Percentiles rank a stretch among this genome's conserved stretches.
These are phyloP conservation scores for Gossypium lobatum DNA, from an alignment of 441 rosid genomes.

Conservation along the genomic window DNA sequence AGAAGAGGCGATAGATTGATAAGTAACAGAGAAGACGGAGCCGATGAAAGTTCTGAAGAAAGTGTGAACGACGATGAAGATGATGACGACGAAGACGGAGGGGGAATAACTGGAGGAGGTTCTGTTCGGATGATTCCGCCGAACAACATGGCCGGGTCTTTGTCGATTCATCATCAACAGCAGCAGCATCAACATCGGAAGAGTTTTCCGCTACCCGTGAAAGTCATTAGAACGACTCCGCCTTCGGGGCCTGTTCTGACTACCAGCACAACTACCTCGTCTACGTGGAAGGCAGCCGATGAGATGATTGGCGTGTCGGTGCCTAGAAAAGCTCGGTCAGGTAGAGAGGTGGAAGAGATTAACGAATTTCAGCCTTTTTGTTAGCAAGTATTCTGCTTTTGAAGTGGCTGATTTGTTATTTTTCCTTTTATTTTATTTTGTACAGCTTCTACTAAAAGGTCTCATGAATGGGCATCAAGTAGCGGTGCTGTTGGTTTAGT, in stretches of 20 bases:
- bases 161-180: conserved; percentile 29
- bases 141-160: conserved; percentile 35
- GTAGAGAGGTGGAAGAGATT: conserved; percentile 77
- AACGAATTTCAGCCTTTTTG: not conserved
- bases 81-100: conserved; percentile 66
- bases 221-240: conserved; percentile 39
- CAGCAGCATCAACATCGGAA: conserved; percentile 44
- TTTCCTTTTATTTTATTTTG: not conserved
- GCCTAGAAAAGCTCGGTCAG: conserved; percentile 99
- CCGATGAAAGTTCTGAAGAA: conserved; percentile 76
- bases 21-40: conserved; percentile 65
- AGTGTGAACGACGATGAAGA: conserved; percentile 86
- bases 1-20: conserved; percentile 71
- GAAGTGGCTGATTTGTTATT: conserved; percentile 13
- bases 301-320: conserved; percentile 98
- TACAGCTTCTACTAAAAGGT: conserved; percentile 84
- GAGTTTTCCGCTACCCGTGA: conserved; percentile 56
- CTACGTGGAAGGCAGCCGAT: conserved; percentile 76
- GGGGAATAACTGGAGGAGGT: conserved; percentile 32
- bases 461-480: conserved; percentile 81
- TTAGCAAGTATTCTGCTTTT: not conserved
- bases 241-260: conserved; percentile 13
- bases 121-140: conserved; percentile 78
- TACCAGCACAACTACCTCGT: not conserved
- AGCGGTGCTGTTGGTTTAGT: conserved; percentile 37